Evolutionary conservation across 2,329 filamentous ascomycete species (phyloP).

Genomic region (Fusarium albidum): DNA sequence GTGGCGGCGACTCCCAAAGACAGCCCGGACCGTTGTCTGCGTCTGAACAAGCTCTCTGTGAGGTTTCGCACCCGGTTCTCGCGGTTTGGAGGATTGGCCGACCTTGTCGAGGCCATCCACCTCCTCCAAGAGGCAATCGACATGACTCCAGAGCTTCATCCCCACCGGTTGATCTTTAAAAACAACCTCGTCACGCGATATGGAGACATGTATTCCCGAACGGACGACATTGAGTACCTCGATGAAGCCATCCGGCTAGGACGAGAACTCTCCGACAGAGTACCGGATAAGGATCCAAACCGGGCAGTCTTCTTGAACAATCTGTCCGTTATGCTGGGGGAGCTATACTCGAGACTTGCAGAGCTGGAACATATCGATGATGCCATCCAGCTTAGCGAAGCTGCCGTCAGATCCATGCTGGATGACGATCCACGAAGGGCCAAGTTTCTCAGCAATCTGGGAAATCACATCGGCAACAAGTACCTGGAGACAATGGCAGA

Average conservation of each 20-base stretch:
- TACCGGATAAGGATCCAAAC: not conserved
- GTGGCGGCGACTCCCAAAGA: too few relatives aligned
- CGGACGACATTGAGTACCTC: not conserved
- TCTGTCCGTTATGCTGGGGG: not conserved
- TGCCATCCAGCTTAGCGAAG: not conserved
- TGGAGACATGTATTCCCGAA: not conserved
- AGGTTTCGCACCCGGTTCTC: not conserved
- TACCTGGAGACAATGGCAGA: not conserved
- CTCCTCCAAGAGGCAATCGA: not conserved
- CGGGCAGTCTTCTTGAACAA: not conserved
- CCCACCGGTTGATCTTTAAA: not conserved
- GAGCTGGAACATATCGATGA: not conserved
- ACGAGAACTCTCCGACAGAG: not conserved
- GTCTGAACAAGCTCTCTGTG: too few relatives aligned
- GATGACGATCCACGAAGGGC: not conserved
- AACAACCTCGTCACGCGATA: not conserved
- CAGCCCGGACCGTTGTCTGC: too few relatives aligned
- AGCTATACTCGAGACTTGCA: not conserved
- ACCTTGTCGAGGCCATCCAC: not conserved
- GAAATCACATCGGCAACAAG: not conserved
- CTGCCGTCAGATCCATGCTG: not conserved
- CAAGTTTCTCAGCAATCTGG: not conserved
- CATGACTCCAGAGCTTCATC: not conserved
- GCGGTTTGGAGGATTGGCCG: not conserved
- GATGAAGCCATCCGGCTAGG: not conserved